A percentile compares a stretch with the other conserved stretches of the same genome.
These are phyloP conservation scores for Sarocladium kiliense DNA, from an alignment of 2,329 filamentous ascomycete genomes.

Conservation along the genomic window DNA sequence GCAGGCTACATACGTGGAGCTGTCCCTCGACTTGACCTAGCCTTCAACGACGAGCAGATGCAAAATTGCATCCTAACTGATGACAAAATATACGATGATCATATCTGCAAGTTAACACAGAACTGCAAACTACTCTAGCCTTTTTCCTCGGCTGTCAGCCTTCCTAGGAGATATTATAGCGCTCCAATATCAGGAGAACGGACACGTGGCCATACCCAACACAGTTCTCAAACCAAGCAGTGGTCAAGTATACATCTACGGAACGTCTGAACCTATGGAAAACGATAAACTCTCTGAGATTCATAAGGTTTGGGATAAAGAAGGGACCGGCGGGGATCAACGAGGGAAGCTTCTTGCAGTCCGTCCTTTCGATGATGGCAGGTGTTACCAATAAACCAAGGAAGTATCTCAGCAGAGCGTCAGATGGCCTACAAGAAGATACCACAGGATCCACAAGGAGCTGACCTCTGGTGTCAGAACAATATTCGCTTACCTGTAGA, in stretches of 20 bases:
- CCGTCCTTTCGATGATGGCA: background rate
- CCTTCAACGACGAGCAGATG: background rate
- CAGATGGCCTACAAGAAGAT: background rate
- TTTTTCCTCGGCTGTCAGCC: background rate
- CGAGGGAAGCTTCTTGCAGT: background rate
- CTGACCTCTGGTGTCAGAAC: background rate
- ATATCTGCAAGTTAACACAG: background rate
- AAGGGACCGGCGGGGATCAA: background rate
- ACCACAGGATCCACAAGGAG: background rate
- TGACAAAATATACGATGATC: background rate
- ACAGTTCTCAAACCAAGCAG: background rate
- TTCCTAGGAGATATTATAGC: background rate
- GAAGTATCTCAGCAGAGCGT: background rate
- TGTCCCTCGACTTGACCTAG: background rate
- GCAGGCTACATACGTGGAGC: background rate
- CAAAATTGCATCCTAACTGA: background rate
- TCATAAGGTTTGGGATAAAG: background rate
- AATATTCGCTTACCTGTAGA: background rate
- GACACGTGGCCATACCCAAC: background rate
- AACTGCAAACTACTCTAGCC: background rate
- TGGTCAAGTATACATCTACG: background rate
- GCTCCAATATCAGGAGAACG: background rate
- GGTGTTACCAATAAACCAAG: background rate
- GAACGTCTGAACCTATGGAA: background rate
- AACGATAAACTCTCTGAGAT: background rate